Evolutionary conservation across 2,329 filamentous ascomycete genomes (phyloP).

Genomic region (Sporothrix mexicana): DNA sequence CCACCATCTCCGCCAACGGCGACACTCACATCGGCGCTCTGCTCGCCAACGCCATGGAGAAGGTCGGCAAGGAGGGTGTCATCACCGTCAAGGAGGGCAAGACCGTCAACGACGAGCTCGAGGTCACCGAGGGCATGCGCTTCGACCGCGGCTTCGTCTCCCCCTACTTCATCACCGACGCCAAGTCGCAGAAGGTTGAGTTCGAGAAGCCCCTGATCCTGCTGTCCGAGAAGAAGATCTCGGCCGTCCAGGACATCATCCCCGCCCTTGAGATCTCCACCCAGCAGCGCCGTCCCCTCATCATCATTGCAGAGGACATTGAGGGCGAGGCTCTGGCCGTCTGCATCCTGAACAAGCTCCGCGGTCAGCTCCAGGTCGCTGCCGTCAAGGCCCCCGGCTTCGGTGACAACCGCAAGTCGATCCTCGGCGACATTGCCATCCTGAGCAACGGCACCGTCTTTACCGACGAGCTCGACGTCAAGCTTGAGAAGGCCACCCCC

Average conservation of each 20-base stretch:
- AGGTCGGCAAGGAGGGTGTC: conserved; percentile 99
- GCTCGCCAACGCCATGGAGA: conserved; percentile 99
- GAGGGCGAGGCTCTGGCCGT: conserved; percentile 98
- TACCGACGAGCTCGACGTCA: conserved; percentile 96
- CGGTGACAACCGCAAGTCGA: conserved; percentile 99
- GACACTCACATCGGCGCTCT: conserved; percentile 93
- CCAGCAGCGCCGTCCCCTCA: conserved; percentile 89
- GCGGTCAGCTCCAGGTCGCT: conserved; percentile 97
- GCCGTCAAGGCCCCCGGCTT: conserved; percentile 99
- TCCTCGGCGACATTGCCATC: conserved; percentile 94
- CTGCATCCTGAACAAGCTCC: conserved; percentile 99
- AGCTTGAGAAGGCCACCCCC: conserved; percentile 96
- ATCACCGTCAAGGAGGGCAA: conserved; percentile 99
- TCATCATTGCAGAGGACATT: conserved; percentile 99
- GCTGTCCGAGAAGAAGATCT: conserved; percentile 99
- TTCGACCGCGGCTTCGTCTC: conserved; percentile 99
- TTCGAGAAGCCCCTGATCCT: conserved; percentile 99
- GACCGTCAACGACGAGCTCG: conserved; percentile 95
- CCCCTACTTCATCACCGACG: conserved; percentile 99
- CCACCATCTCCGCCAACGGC: conserved; percentile 97
- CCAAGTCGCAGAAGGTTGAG: conserved; percentile 98
- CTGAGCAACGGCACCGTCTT: conserved; percentile 98
- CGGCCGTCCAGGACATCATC: conserved; percentile 97
- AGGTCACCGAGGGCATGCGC: conserved; percentile 99
- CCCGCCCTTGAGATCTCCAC: conserved; percentile 97